Conservation (phyloP, 2,329 filamentous ascomycete genomes). For the Cercospora beticola region DNA sequence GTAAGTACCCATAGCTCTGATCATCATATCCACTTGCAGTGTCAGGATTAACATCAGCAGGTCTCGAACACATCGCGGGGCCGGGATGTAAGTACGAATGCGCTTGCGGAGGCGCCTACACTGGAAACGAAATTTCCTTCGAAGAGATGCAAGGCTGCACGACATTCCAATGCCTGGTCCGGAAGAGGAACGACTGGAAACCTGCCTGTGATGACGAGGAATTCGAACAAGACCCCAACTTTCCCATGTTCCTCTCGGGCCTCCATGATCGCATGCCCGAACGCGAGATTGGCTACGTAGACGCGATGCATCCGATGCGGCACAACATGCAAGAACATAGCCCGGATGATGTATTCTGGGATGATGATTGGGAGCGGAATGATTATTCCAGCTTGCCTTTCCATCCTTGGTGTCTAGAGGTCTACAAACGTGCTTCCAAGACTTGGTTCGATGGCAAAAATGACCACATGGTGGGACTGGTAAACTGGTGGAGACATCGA, state of each 20-base stretch:
- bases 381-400: slow-evolving; percentile 14
- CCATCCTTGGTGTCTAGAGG: slow-evolving; percentile 22
- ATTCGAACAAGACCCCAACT: slow-evolving; percentile 7
- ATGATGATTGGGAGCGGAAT: background rate
- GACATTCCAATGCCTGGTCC: slow-evolving; percentile 18
- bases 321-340: slow-evolving; percentile 3
- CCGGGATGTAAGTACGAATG: background rate
- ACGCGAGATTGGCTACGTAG: background rate
- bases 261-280: slow-evolving; percentile 11
- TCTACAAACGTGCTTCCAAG: slow-evolving; percentile 13
- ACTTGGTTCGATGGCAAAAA: background rate
- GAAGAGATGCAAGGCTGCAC: slow-evolving; percentile 20
- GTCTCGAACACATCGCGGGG: slow-evolving; percentile 21
- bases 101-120: slow-evolving; percentile 1
- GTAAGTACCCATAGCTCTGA: too few species aligned
- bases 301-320: slow-evolving; percentile 2
- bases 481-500: slow-evolving; percentile 6
- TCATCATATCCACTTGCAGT: too few species aligned
- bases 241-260: slow-evolving; percentile 10
- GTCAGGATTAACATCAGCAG: too few species aligned
- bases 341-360: background rate
- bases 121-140: slow-evolving; percentile 14
- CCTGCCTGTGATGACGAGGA: slow-evolving; percentile 10
- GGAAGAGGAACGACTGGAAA: background rate
- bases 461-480: slow-evolving; percentile 8